Percentiles rank a stretch among this genome's conserved stretches.
phyloP scores from a whole-genome alignment of 805 yeast species.

The Isabelozyma rhagii region DNA sequence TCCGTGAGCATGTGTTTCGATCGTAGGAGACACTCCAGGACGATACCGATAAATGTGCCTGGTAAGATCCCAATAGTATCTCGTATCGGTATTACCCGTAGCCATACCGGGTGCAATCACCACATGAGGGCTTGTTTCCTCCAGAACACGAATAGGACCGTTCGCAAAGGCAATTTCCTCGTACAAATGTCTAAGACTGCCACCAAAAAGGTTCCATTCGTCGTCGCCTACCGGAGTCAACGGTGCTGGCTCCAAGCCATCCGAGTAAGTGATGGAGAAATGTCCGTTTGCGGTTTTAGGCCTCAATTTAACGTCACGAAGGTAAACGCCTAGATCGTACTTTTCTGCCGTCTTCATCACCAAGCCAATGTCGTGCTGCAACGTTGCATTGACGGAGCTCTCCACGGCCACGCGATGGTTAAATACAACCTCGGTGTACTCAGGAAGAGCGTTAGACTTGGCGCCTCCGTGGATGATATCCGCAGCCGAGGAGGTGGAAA shows the following conservation, averaged over 20 bases:
- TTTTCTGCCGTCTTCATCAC: constrained; percentile 42
- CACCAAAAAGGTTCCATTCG: constrained; percentile 37
- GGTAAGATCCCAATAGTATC: constrained; percentile 56
- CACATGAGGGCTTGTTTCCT: not conserved
- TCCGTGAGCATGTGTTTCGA: constrained; percentile 47
- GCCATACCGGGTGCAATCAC: constrained; percentile 52
- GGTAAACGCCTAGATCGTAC: constrained; percentile 46
- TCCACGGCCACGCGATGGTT: constrained; percentile 68
- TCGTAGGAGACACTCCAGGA: constrained; percentile 39
- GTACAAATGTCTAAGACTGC: constrained; percentile 35
- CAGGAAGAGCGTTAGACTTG: constrained; percentile 77
- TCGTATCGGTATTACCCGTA: constrained; percentile 67
- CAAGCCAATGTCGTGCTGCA: constrained; percentile 33
- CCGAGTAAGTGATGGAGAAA: constrained; percentile 29
- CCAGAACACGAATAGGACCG: not conserved
- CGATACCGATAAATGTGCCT: constrained; percentile 55
- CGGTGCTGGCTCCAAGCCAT: constrained; percentile 50
- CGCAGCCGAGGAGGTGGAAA: constrained; percentile 65
- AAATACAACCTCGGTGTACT: constrained; percentile 47
- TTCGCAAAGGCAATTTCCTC: constrained; percentile 35
- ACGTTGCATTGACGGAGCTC: constrained; percentile 42
- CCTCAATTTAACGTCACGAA: constrained; percentile 18
- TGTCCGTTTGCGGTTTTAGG: constrained; percentile 35
- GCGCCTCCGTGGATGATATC: constrained; percentile 71
- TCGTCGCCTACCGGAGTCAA: constrained; percentile 41